A percentile compares a stretch with the other conserved stretches of the same genome.
phyloP scores from a whole-genome alignment of 331 rosid genomes.

The Saraca asoca region DNA sequence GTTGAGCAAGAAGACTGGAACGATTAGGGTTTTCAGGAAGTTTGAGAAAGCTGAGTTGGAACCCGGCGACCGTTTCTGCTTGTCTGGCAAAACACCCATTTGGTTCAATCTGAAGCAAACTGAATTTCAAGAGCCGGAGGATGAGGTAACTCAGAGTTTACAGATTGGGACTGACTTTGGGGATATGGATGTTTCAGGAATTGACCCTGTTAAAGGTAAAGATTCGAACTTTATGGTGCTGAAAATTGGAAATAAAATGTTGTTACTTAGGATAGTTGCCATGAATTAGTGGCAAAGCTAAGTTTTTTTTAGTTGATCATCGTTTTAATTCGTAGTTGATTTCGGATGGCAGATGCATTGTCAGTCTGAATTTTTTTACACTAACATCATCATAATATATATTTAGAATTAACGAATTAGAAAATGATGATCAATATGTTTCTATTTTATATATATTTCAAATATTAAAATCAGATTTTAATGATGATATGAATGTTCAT shows the following conservation, averaged over 20 bases:
- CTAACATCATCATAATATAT: no score
- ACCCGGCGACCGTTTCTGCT: slow-evolving; percentile 67
- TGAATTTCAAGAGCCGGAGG: slow-evolving; percentile 27
- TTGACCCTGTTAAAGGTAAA: slow-evolving; percentile 80
- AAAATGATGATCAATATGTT: no score
- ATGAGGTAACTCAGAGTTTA: slow-evolving; percentile 33
- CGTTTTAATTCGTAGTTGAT: not conserved
- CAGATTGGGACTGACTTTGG: slow-evolving; percentile 37
- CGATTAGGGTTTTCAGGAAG: slow-evolving; percentile 49
- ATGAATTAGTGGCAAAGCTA: not conserved
- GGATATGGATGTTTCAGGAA: slow-evolving; percentile 50
- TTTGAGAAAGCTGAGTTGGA: slow-evolving; percentile 62
- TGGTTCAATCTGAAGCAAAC: slow-evolving; percentile 58
- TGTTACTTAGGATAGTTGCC: no score
- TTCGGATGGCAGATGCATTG: not conserved
- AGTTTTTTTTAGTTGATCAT: not conserved
- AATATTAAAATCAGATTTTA: no score
- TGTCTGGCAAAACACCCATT: slow-evolving; percentile 51
- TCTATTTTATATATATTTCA: no score
- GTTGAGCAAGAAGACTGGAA: slow-evolving; percentile 32
- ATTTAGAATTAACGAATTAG: no score
- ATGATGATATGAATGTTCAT: not conserved
- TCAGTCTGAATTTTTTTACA: no score
- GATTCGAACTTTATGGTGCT: no score
- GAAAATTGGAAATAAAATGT: no score